phyloP scores from a whole-genome alignment of 495 filamentous ascomycete genomes.

The Penicillium turbatum region DNA sequence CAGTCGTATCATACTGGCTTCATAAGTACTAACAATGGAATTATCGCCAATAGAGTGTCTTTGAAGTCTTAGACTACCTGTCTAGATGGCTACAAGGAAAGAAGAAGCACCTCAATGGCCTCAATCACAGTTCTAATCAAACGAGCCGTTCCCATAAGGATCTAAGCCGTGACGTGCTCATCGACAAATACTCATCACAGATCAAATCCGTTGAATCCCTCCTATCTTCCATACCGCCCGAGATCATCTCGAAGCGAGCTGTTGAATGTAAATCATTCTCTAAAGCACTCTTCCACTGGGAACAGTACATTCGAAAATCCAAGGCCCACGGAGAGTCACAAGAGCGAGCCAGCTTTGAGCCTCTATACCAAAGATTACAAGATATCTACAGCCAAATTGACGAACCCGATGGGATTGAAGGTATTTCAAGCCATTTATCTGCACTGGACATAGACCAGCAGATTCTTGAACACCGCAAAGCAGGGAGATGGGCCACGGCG shows the following conservation, averaged over 20 bases:
- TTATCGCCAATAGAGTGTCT: slow-evolving; percentile 61
- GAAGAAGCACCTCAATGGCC: slow-evolving; percentile 54
- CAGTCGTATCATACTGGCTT: neutral
- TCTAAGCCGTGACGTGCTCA: slow-evolving; percentile 28
- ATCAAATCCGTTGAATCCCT: slow-evolving; percentile 59
- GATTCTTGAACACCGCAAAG: slow-evolving; percentile 83
- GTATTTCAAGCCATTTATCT: slow-evolving; percentile 79
- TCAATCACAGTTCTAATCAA: slow-evolving; percentile 32
- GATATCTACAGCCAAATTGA: slow-evolving; percentile 96
- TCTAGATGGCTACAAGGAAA: slow-evolving; percentile 83
- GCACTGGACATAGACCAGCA: slow-evolving; percentile 86
- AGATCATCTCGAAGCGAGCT: slow-evolving; percentile 77
- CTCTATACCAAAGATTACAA: slow-evolving; percentile 72
- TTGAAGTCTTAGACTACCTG: slow-evolving; percentile 85
- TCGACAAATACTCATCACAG: slow-evolving; percentile 46
- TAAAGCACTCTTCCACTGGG: slow-evolving; percentile 87
- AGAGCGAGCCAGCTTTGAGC: slow-evolving; percentile 44
- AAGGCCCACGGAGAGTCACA: slow-evolving; percentile 35
- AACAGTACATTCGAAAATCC: slow-evolving; percentile 75
- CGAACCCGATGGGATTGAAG: slow-evolving; percentile 94
- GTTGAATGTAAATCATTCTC: slow-evolving; percentile 91
- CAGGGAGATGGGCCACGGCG: slow-evolving; percentile 94
- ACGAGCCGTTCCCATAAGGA: slow-evolving; percentile 39
- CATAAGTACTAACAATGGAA: slow-evolving; percentile 8
- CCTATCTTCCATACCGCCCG: slow-evolving; percentile 70